Base-by-base conservation (phyloP, 1,284 basidiomycete species). In the Heliocybe sulcata region DNA sequence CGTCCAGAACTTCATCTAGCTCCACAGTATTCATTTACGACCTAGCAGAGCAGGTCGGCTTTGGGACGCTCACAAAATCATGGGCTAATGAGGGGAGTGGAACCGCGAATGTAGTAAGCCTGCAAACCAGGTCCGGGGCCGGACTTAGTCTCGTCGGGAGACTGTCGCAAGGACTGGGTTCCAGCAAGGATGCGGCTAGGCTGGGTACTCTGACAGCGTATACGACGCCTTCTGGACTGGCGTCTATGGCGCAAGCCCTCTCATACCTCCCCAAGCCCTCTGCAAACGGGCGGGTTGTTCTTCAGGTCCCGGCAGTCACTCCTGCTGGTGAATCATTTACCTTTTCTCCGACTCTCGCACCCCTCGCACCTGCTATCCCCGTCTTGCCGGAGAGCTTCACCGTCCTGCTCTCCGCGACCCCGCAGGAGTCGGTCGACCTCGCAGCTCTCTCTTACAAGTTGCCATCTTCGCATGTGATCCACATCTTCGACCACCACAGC, bases 61-160 rank as follows among this genome's bases (percentile, higher is more conserved):
- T 93, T 63, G 90, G 91, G 14, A 73, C 77, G 0, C 69, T 83
- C 53, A 85, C 87, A 19, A 85, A 82, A 61, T 74, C 79, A 55
- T 85, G 84, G 83, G 68, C 77, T 1, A 67, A 74, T 9, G 65
- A 73, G 26, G 66, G 64, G 20, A 59, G 66, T 45, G 67, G 69
- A 22, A 71, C 77, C 3, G 77, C 82, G 2, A 77, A 83, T 55
- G 82, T 90, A 9, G 75, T 89, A 57, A 72, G 80, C 54, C 74
- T 94, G 54, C 92, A 96, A 73, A 93, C 90, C n/a, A 79, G 94
- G 56, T 79, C 87, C 16, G 94, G 94, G 51, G 92, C 94, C 20
- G 94, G 94, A 16, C 72, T 93, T 55, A 83, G 82, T 63, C 75
- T 97, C 57, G 83, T 92, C 38, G 94, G 94, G 16, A 82, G 92